A percentile compares a stretch with the other conserved stretches of the same genome.
These are phyloP conservation scores for Nematodospora valgi DNA, from an alignment of 805 yeast genomes.

Conservation along the genomic window DNA sequence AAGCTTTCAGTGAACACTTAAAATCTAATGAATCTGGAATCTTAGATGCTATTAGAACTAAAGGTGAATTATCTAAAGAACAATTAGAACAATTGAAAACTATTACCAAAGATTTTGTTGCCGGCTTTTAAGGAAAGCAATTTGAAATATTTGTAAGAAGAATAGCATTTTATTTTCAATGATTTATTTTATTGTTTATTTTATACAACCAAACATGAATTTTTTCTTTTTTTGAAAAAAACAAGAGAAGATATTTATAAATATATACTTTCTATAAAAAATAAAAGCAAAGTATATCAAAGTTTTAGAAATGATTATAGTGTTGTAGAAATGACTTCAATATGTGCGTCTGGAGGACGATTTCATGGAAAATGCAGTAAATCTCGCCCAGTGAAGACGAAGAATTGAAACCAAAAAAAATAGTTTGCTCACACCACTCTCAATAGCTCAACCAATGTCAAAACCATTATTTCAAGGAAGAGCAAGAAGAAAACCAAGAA, in stretches of 20 bases:
- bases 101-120: slow-evolving; percentile 89
- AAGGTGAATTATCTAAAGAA: slow-evolving; percentile 90
- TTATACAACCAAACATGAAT: neutral
- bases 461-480: too few species aligned
- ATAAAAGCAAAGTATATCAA: too few species aligned
- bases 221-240: neutral
- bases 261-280: slow-evolving; percentile 1
- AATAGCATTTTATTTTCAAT: neutral
- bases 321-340: too few species aligned
- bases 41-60: slow-evolving; percentile 72
- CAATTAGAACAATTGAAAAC: slow-evolving; percentile 80
- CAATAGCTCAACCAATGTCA: too few species aligned
- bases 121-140: slow-evolving; percentile 59
- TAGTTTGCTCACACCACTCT: too few species aligned
- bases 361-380: too few species aligned
- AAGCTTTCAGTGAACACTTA: slow-evolving; percentile 86
- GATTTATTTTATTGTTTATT: neutral
- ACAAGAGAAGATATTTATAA: too few species aligned
- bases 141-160: neutral
- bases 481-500: too few species aligned
- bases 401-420: too few species aligned
- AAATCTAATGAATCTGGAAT: slow-evolving; percentile 85
- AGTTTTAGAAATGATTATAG: too few species aligned
- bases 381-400: too few species aligned
- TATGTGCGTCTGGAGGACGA: too few species aligned